Evolutionary conservation across 2,329 filamentous ascomycete genomes (phyloP).

Genomic region (Pseudogymnoascus sp.): DNA sequence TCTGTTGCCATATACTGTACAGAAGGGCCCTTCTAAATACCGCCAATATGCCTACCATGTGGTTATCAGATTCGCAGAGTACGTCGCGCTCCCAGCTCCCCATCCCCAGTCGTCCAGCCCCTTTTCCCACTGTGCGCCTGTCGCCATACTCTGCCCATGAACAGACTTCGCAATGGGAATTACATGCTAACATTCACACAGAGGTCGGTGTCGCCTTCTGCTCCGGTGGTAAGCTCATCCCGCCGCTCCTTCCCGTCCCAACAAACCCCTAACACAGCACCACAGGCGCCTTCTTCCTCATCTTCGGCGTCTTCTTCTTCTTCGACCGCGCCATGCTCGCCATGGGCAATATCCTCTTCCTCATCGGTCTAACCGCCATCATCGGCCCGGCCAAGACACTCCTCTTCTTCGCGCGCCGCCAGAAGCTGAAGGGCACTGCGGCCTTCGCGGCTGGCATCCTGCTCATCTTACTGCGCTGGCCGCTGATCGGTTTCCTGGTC

Average conservation of each 20-base stretch:
- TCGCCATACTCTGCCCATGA: conserved; percentile 11
- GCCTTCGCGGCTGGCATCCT: conserved; percentile 78
- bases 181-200: conserved; percentile 34
- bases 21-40: background rate
- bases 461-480: conserved; percentile 84
- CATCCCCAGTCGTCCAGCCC: conserved; percentile 5
- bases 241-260: background rate
- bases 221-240: conserved; percentile 72
- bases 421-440: conserved; percentile 85
- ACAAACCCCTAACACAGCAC: conserved; percentile 2
- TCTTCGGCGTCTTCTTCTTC: conserved; percentile 91
- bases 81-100: conserved; percentile 32
- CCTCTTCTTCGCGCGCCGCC: conserved; percentile 85
- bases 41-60: conserved; percentile 54
- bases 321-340: conserved; percentile 97
- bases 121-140: conserved; percentile 17
- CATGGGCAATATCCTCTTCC: conserved; percentile 99
- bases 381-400: conserved; percentile 88
- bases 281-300: conserved; percentile 83
- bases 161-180: conserved; percentile 4
- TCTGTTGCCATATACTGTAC: conserved; percentile 1
- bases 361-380: conserved; percentile 91
- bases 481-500: conserved; percentile 79
- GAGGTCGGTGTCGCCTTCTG: conserved; percentile 97
- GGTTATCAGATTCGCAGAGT: conserved; percentile 95